A percentile compares a stretch with the other conserved stretches of the same genome.
phyloP scores from a whole-genome alignment of 805 yeast genomes.

The Starmerella vaccinii region DNA sequence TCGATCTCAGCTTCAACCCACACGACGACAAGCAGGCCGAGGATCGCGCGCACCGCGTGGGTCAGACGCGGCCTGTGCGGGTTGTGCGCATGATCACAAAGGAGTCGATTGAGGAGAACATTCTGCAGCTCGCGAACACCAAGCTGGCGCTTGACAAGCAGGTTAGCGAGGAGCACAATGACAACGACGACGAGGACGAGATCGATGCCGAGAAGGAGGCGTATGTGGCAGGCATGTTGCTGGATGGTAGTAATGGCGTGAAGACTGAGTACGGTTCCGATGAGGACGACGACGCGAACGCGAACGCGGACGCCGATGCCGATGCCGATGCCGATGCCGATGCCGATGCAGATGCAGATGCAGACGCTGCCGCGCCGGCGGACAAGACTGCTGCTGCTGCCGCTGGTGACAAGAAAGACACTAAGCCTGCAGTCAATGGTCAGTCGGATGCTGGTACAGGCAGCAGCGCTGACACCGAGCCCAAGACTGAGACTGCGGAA shows the following conservation, averaged over 20 bases:
- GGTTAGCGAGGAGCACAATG: conserved; percentile 30
- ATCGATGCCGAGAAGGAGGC: conserved; percentile 33
- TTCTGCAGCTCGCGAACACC: conserved; percentile 74
- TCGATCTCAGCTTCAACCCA: conserved; percentile 92
- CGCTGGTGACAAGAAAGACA: not conserved
- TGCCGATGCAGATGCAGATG: not conserved
- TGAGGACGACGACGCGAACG: not conserved
- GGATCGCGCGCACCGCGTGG: conserved; percentile 96
- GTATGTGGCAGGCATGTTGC: conserved; percentile 32
- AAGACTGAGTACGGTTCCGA: conserved; percentile 3
- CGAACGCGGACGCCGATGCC: not conserved
- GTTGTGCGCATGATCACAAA: conserved; percentile 66
- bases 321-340: not conserved
- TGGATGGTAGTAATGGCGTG: conserved; percentile 16
- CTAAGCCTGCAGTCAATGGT: too few relatives aligned
- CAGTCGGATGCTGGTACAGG: too few relatives aligned
- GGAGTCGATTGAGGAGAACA: conserved; percentile 80
- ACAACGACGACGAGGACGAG: conserved; percentile 26
- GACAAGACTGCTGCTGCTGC: not conserved
- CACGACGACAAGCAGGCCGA: conserved; percentile 99
- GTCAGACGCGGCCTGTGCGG: conserved; percentile 74
- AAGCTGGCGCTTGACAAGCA: conserved; percentile 72
- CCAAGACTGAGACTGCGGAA: too few relatives aligned
- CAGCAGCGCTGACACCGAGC: not conserved
- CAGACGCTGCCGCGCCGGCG: not conserved